Evolutionary conservation across 2,329 filamentous ascomycete species (phyloP).

Genomic region (Fusarium nisikadoi): DNA sequence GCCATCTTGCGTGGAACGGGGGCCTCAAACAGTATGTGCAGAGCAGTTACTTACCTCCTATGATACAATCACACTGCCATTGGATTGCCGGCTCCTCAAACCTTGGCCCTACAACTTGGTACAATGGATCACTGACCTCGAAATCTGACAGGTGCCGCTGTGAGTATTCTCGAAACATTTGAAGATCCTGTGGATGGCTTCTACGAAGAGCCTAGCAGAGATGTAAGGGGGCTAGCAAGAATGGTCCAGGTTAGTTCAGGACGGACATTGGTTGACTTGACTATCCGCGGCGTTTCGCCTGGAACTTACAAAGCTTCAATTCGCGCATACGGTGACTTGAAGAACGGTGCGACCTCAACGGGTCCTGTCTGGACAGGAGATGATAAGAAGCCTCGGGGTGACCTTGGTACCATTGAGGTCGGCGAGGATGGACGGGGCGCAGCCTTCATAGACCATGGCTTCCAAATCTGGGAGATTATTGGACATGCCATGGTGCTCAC

Average conservation of each 20-base stretch:
- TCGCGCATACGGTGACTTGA: slow-evolving; percentile 87
- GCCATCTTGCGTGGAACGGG: slow-evolving; percentile 93
- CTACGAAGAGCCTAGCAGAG: slow-evolving; percentile 55
- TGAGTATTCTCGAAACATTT: slow-evolving; percentile 93
- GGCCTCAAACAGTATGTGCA: slow-evolving; percentile 78
- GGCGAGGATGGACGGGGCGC: slow-evolving; percentile 79
- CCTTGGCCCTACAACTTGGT: neutral
- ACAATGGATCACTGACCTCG: slow-evolving; percentile 12
- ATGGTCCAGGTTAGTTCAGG: slow-evolving; percentile 90
- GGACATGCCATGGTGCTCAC: slow-evolving; percentile 91
- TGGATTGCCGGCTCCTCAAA: neutral
- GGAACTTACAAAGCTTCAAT: slow-evolving; percentile 88
- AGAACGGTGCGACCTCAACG: slow-evolving; percentile 81
- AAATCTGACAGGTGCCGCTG: slow-evolving; percentile 72
- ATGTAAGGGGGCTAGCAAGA: slow-evolving; percentile 86
- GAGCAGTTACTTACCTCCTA: slow-evolving; percentile 11
- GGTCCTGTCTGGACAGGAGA: slow-evolving; percentile 81
- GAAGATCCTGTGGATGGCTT: slow-evolving; percentile 65
- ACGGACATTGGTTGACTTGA: slow-evolving; percentile 87
- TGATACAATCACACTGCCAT: neutral
- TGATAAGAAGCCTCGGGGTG: slow-evolving; percentile 57
- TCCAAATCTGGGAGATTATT: slow-evolving; percentile 96
- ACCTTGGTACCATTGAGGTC: slow-evolving; percentile 81
- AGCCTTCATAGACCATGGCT: slow-evolving; percentile 81
- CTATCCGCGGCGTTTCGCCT: slow-evolving; percentile 81